A percentile compares a stretch with the other conserved stretches of the same genome.
Conservation (phyloP, 108 stramenopile genomes). For the Seminavis robusta region DNA sequence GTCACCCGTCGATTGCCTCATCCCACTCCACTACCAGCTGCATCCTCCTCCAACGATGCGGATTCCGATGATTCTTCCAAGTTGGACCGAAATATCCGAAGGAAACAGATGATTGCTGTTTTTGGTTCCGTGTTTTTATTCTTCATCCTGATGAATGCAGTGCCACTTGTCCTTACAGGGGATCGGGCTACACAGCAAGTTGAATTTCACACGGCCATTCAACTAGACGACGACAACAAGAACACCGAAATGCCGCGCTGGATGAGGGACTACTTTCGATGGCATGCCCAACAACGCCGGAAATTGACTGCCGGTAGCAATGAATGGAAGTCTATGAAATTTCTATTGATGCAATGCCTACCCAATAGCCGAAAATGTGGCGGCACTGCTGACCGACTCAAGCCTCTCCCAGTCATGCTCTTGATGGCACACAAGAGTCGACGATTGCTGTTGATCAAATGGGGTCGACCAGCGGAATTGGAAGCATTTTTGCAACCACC, state of each 20-base stretch:
- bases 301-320: not conserved
- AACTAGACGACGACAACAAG: too few relatives aligned
- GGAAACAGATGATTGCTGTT: too few relatives aligned
- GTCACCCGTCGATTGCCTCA: too few relatives aligned
- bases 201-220: too few relatives aligned
- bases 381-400: constrained; percentile 49
- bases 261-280: constrained; percentile 43
- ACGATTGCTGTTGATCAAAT: constrained; percentile 38
- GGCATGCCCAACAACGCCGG: constrained; percentile 29
- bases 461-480: constrained; percentile 38
- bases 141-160: too few relatives aligned
- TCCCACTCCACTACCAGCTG: too few relatives aligned
- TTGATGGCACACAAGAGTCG: constrained; percentile 25
- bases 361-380: constrained; percentile 29
- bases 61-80: too few relatives aligned
- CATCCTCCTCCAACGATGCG: too few relatives aligned
- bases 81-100: too few relatives aligned
- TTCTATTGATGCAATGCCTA: constrained; percentile 38
- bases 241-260: constrained; percentile 41
- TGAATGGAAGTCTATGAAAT: constrained; percentile 22
- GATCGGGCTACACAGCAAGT: too few relatives aligned
- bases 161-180: too few relatives aligned
- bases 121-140: too few relatives aligned
- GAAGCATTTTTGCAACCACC: constrained; percentile 51
- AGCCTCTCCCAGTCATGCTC: constrained; percentile 34